Percentiles rank a stretch among this genome's conserved stretches.
Conservation (phyloP, 2,329 filamentous ascomycete species). For the Ascochyta fabae region DNA sequence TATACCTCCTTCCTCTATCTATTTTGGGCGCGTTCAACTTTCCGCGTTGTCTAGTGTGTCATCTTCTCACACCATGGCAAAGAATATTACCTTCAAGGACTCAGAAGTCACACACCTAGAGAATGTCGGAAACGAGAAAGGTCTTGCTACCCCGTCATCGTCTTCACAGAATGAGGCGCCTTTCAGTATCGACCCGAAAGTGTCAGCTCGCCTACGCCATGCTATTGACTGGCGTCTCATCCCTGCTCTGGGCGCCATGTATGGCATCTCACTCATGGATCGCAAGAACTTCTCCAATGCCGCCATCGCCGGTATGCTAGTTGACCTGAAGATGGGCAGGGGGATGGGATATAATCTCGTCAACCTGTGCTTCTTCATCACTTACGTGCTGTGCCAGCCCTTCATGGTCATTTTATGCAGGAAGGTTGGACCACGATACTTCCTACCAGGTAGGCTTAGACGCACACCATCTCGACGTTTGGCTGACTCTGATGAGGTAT, state of each 20-base stretch:
- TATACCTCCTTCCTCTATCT: not conserved
- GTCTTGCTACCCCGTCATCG: slow-evolving; percentile 15
- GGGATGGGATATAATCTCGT: slow-evolving; percentile 32
- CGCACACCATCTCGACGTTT: rapidly evolving
- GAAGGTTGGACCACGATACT: slow-evolving; percentile 29
- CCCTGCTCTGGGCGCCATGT: slow-evolving; percentile 33
- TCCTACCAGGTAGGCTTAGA: slow-evolving; percentile 20
- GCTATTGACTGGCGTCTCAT: slow-evolving; percentile 34
- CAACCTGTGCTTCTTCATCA: slow-evolving; percentile 38
- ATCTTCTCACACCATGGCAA: slow-evolving; percentile 14
- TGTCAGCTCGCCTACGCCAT: slow-evolving; percentile 29
- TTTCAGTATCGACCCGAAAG: slow-evolving; percentile 24
- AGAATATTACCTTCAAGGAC: slow-evolving; percentile 22
- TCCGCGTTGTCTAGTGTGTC: not conserved
- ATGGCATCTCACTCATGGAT: slow-evolving; percentile 35
- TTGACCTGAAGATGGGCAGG: slow-evolving; percentile 25
- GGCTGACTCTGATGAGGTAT: slow-evolving; percentile 12
- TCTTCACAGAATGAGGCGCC: slow-evolving; percentile 16
- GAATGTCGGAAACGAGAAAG: slow-evolving; percentile 31
- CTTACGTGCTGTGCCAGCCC: slow-evolving; percentile 33
- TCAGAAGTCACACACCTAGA: slow-evolving; percentile 24
- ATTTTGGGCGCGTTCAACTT: not conserved
- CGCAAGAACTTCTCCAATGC: slow-evolving; percentile 38
- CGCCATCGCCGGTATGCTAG: slow-evolving; percentile 35
- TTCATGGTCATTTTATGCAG: slow-evolving; percentile 31